Evolutionary conservation across 331 rosid species (phyloP), one percentile per base, ranked within the genome.

Genomic region (Phaseolus coccineus): DNA sequence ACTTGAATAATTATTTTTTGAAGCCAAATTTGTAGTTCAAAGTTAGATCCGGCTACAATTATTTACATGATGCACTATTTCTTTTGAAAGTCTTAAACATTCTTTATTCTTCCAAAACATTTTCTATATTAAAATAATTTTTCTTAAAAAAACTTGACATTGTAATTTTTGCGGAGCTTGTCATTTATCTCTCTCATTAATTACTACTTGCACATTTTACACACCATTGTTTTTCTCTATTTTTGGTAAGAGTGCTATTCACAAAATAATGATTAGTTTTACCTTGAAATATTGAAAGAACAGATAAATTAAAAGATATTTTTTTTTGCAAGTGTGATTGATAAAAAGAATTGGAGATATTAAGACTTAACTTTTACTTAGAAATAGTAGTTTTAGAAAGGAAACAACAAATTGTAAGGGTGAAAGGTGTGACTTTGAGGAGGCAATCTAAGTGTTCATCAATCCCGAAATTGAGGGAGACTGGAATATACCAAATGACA

Each of bases 381-480:
- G n/a, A n/a, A n/a, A n/a, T n/a, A n/a, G n/a, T n/a, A n/a, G n/a
- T n/a, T n/a, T n/a, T n/a, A n/a, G n/a, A n/a, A n/a, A n/a, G n/a
- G n/a, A n/a, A n/a, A n/a, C n/a, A n/a, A n/a, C n/a, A n/a, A n/a
- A n/a, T n/a, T n/a, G n/a, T 62, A 30, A 59, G 3, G 55, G 8
- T 61, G 68, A 40, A 28, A 70, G 77, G n/a, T 24, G 42, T 61
- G 47, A 70, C 19, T 50, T 75, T 75, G 28, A 51, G 74, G 79
- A 35, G 5, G 42, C 27, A 37, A 33, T 69, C 4, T 5, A 46
- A 55, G 3, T 69, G 61, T 47, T 47, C 25, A 57, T 79, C 30
- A 56, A 53, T 33, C 72, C 78, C 71, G 27, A 77, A 65, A 65
- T 55, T 62, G 55, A 65, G 67, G 67, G 73, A 81, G 81, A 64